Percentiles rank a stretch among this genome's conserved stretches.
Evolutionary conservation across 768 basidiomycete genomes (phyloP).

Genomic region (Paxillus ammoniavirescens): DNA sequence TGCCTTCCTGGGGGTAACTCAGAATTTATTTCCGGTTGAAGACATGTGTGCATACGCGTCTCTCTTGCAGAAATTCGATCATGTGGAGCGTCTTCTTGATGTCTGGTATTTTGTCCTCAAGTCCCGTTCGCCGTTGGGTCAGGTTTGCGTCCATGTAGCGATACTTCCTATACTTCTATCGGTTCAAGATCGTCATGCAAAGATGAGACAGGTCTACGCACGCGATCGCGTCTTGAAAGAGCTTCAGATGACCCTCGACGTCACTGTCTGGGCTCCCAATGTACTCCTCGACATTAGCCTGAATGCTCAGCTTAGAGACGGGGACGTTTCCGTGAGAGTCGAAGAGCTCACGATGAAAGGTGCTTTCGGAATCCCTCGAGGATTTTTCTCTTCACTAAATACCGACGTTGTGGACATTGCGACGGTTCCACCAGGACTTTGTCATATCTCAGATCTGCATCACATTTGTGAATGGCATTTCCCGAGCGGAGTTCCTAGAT

Average conservation of each 20-base stretch:
- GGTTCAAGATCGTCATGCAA: conserved; percentile 13
- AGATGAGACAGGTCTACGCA: conserved; percentile 40
- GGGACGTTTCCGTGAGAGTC: background rate
- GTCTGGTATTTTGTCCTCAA: conserved; percentile 96
- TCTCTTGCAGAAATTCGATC: conserved; percentile 76
- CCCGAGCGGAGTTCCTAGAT: conserved; percentile 23
- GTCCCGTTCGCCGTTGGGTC: conserved; percentile 68
- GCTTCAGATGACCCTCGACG: conserved; percentile 73
- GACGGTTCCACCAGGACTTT: background rate
- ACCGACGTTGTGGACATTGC: conserved; percentile 26
- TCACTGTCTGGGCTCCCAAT: conserved; percentile 76
- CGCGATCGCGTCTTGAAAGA: conserved; percentile 93
- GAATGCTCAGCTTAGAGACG: background rate
- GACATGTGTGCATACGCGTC: conserved; percentile 49
- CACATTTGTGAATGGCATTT: conserved; percentile 12
- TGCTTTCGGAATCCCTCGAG: conserved; percentile 92
- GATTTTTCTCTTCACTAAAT: conserved; percentile 60
- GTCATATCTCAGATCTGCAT: background rate
- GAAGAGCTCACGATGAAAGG: conserved; percentile 81
- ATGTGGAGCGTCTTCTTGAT: conserved; percentile 90
- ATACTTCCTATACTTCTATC: conserved; percentile 76
- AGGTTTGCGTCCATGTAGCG: conserved; percentile 94
- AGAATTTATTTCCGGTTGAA: background rate
- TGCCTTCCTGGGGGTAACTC: conserved; percentile 51
- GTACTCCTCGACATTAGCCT: conserved; percentile 89